A percentile compares a stretch with the other conserved stretches of the same genome.
Conservation (phyloP, 1,284 basidiomycete species). For the Moesziomyces aphidis region DNA sequence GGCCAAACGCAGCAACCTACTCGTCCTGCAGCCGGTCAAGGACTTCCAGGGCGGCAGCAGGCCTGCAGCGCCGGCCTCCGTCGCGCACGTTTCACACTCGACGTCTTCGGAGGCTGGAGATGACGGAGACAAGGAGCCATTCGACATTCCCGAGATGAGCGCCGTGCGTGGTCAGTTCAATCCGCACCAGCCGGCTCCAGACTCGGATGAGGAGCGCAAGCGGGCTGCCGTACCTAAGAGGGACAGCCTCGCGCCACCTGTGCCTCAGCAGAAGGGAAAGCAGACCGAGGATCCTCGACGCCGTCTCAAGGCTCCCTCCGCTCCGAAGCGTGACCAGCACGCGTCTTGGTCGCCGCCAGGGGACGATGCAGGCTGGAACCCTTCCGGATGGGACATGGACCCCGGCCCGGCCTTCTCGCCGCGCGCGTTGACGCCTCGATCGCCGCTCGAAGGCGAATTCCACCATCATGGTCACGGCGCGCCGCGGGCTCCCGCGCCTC, state of each 20-base stretch:
- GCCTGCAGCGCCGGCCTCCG: slow-evolving; percentile 1
- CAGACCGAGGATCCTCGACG: slow-evolving; percentile 23
- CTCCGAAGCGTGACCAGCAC: background rate
- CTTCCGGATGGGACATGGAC: slow-evolving; percentile 1
- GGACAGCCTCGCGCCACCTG: background rate
- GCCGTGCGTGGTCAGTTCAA: slow-evolving; percentile 25
- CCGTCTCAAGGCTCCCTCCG: background rate
- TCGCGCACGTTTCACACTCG: slow-evolving; percentile 5
- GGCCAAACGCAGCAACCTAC: slow-evolving; percentile 17
- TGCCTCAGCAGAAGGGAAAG: background rate
- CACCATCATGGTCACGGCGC: background rate
- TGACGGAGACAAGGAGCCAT: slow-evolving; percentile 13
- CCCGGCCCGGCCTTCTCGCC: slow-evolving; percentile 5
- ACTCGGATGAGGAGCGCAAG: slow-evolving; percentile 11
- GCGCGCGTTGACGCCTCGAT: slow-evolving; percentile 2
- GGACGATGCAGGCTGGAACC: slow-evolving; percentile 8
- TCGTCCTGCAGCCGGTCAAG: slow-evolving; percentile 26
- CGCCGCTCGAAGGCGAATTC: slow-evolving; percentile 6
- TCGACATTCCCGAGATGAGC: slow-evolving; percentile 43
- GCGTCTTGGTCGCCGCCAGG: slow-evolving; percentile 6
- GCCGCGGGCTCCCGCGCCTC: slow-evolving; percentile 1
- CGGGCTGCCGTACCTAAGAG: slow-evolving; percentile 1
- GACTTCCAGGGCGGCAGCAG: slow-evolving; percentile 31
- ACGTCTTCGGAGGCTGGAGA: slow-evolving; percentile 26
- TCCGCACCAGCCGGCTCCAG: slow-evolving; percentile 25